Evolutionary conservation across 805 yeast species (phyloP).

Genomic region (Candida boleticola): DNA sequence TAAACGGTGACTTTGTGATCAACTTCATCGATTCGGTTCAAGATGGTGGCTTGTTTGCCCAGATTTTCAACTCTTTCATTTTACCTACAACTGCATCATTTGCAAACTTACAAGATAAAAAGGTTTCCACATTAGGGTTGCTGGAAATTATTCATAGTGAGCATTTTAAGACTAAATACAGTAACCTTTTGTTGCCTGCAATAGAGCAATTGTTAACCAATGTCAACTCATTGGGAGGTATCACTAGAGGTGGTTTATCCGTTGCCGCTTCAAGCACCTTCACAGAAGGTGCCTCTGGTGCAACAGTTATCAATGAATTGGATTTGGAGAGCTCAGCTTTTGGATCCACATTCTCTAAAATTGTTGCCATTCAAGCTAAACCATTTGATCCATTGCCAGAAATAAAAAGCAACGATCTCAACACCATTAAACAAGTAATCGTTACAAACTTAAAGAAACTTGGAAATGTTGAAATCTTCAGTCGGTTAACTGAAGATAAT

Average conservation of each 20-base stretch:
- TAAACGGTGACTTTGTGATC: constrained; percentile 50
- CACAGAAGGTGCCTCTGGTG: constrained; percentile 12
- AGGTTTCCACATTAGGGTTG: constrained; percentile 51
- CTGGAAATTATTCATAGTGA: constrained; percentile 38
- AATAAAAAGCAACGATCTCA: constrained; percentile 37
- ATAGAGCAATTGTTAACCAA: constrained; percentile 33
- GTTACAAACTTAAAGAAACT: constrained; percentile 25
- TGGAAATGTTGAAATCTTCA: constrained; percentile 21
- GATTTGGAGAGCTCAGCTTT: constrained; percentile 70
- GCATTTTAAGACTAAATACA: constrained; percentile 19
- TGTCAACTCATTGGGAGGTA: constrained; percentile 26
- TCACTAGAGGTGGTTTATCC: constrained; percentile 12
- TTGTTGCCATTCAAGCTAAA: constrained; percentile 59
- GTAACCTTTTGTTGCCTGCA: constrained; percentile 23
- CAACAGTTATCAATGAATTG: constrained; percentile 41
- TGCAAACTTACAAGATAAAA: constrained; percentile 54
- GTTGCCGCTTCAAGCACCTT: constrained; percentile 15
- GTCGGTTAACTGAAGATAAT: constrained; percentile 23
- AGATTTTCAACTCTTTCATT: constrained; percentile 48
- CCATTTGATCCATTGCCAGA: constrained; percentile 70
- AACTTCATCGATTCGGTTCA: constrained; percentile 74
- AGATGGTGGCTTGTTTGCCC: constrained; percentile 48
- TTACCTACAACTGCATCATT: constrained; percentile 49
- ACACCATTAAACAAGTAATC: constrained; percentile 25
- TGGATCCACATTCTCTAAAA: constrained; percentile 80